Evolutionary conservation across 202 grass and related monocot species (phyloP).

Genomic region (Bolboschoenoplectus hybrid): DNA sequence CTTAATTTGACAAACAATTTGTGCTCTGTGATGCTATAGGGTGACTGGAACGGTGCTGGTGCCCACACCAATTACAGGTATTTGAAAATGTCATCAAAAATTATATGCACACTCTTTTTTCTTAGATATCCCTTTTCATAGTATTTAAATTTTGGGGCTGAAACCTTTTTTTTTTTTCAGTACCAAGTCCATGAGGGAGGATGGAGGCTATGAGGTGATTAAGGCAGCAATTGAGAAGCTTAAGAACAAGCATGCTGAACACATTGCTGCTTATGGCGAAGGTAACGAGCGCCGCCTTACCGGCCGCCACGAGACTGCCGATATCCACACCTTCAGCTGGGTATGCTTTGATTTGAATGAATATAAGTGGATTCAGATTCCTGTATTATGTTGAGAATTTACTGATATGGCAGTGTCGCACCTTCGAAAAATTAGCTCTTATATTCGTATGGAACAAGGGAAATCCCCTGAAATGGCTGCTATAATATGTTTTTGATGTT

Average conservation of each 20-base stretch:
- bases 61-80: conserved; percentile 94
- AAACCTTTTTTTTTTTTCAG: conserved; percentile 43
- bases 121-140: neutral
- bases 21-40: conserved; percentile 30
- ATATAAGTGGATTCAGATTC: neutral
- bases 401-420: neutral
- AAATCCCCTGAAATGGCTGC: neutral
- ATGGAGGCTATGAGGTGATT: conserved; percentile 78
- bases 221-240: conserved; percentile 82
- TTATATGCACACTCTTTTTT: neutral
- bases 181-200: conserved; percentile 94
- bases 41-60: conserved; percentile 98
- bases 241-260: conserved; percentile 69
- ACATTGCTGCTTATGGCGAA: conserved; percentile 91
- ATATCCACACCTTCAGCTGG: conserved; percentile 95
- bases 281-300: conserved; percentile 97
- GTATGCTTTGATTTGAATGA: conserved; percentile 38
- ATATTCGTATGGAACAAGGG: neutral
- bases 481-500: neutral
- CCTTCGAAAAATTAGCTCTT: neutral
- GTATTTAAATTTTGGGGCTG: neutral
- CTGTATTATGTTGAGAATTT: neutral
- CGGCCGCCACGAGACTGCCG: conserved; percentile 87
- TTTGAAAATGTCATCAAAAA: neutral
- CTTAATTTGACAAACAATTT: conserved; percentile 5